Base-by-base conservation (phyloP, 176 grass and related monocot genomes). In the Poa pratensis region DNA sequence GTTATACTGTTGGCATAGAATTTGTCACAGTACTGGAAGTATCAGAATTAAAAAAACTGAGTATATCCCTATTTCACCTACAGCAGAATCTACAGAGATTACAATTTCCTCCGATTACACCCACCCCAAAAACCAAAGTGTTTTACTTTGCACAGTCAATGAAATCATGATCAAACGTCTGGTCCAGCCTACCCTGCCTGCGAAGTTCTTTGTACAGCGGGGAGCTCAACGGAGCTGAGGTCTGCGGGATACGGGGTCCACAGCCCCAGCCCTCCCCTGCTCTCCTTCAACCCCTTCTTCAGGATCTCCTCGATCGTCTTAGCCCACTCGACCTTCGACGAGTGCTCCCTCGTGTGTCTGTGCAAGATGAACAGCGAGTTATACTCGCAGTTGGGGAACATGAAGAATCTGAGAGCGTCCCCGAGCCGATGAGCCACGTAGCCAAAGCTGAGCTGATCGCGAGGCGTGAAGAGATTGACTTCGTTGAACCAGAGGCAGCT, bases 361-460 rank as follows among this genome's bases (percentile, higher is more conserved):
- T 99, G 93, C 86, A 99, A 53, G 72, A 99, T 60, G 84, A 99
- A 99, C 80, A 99, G 61, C 2, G 96, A 96, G 71, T 99, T 99
- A 81, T 99, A 96, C 79, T 99, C 96, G 22, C 96, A 99, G 89
- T 99, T 99, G 59, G 96, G 96, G 43, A 99, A 99, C 96, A 99
- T 99, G 84, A 94, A 96, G 70, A 99, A 89, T 20, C 86, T 94
- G 13, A 94, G 93, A 42, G 86, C 80, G 9, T 85, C 80, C 51
- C 89, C 84, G 0, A 96, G 80, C 82, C 86, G 86, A 59, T 96
- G 82, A 77, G 70, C 82, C 79, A 94, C 91, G 8, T 99, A 96
- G 13, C 96, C 96, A 60, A 99, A 99, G 90, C 96, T 99, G 69
- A 99, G 90, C 86, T 99, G 96, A 83, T 99, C 96, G 20, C 96